These are phyloP conservation scores for Saccharum spontaneum DNA, from an alignment of 176 grass and related monocot genomes.

Conservation along the genomic window DNA sequence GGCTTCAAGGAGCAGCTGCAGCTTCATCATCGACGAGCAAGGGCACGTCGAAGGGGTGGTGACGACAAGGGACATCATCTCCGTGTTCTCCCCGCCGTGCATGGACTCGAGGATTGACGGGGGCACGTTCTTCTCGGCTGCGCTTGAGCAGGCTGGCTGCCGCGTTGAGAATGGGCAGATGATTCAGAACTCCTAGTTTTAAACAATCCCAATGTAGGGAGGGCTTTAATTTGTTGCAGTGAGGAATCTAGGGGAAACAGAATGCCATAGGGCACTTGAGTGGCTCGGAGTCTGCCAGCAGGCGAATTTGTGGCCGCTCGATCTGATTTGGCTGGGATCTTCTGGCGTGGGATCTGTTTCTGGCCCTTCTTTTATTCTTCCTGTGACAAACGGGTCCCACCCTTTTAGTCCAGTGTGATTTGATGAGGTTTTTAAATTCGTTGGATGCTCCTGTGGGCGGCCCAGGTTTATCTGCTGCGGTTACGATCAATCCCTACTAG, in stretches of 20 bases:
- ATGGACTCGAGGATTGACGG: conserved; percentile 70
- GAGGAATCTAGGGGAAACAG: not conserved
- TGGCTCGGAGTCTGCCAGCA: not conserved
- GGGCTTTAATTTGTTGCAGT: not conserved
- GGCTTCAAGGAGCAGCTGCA: conserved; percentile 30
- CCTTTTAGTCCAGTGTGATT: too few relatives aligned
- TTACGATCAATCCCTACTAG: too few relatives aligned
- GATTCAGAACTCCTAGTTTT: conserved; percentile 18
- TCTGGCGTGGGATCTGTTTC: not conserved
- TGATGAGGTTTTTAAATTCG: too few relatives aligned
- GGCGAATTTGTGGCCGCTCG: not conserved
- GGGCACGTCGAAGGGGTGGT: conserved; percentile 39
- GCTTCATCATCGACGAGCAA: conserved; percentile 43
- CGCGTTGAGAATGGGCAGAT: conserved; percentile 50
- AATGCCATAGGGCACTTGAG: not conserved
- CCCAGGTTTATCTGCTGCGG: too few relatives aligned
- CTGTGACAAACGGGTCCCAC: too few relatives aligned
- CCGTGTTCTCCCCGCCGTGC: conserved; percentile 58
- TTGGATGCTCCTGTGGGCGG: too few relatives aligned
- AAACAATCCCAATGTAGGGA: not conserved
- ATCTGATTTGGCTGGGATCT: not conserved
- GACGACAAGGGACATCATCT: conserved; percentile 55
- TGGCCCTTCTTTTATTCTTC: not conserved
- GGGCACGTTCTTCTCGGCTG: conserved; percentile 50
- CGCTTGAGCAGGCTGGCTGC: conserved; percentile 52